These are phyloP conservation scores for Leishmania tarentolae DNA, from an alignment of 208 protist species.

Conservation along the genomic window DNA sequence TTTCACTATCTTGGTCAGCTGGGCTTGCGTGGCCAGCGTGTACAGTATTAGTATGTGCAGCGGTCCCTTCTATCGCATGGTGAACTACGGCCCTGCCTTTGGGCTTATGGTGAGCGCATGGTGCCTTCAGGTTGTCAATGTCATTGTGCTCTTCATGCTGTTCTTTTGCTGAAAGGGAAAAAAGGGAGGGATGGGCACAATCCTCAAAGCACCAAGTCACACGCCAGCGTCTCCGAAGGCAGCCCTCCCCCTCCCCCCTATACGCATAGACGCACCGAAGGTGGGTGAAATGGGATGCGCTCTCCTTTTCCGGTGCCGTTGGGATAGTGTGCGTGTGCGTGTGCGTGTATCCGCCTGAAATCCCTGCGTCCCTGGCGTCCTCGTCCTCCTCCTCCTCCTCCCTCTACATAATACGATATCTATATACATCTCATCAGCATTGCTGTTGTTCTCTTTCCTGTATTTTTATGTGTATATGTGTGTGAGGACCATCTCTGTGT, in stretches of 20 bases:
- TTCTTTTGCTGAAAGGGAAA: background rate
- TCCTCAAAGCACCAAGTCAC: background rate
- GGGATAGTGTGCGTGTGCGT: background rate
- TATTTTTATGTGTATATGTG: background rate
- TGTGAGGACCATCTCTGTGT: background rate
- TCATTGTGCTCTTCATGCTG: conserved; percentile 6
- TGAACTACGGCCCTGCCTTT: conserved; percentile 19
- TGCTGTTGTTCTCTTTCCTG: background rate
- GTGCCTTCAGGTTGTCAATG: conserved; percentile 19
- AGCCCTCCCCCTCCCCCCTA: too few species aligned
- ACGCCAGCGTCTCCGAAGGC: background rate
- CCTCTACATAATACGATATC: background rate
- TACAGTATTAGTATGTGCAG: conserved; percentile 1
- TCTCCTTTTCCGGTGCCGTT: background rate
- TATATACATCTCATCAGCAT: too few species aligned
- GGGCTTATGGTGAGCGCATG: conserved; percentile 29
- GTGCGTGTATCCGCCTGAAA: background rate
- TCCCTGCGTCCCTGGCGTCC: background rate
- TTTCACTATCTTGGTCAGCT: conserved; percentile 9
- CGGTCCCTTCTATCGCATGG: background rate
- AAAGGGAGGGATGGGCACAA: background rate
- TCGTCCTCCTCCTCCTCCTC: background rate
- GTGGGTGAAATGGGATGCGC: background rate
- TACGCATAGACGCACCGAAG: background rate
- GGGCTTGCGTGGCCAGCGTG: conserved; percentile 14